These are phyloP conservation scores for Gossypium gossypioides DNA, from an alignment of 441 rosid genomes.

Conservation along the genomic window DNA sequence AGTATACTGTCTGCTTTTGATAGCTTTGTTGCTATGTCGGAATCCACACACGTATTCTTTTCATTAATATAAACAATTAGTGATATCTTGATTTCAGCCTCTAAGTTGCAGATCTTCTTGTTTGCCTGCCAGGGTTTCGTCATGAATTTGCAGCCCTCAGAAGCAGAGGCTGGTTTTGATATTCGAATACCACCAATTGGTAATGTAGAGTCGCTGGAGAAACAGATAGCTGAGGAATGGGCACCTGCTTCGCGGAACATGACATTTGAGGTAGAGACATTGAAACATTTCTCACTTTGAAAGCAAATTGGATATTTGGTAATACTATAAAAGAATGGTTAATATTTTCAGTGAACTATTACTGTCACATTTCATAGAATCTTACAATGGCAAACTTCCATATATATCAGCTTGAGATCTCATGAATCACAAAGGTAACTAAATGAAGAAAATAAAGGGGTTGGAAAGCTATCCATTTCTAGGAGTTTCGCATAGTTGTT, in stretches of 20 bases:
- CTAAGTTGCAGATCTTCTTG: background rate
- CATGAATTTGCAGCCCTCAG: conserved; percentile 96
- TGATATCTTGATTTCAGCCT: background rate
- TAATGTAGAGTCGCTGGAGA: conserved; percentile 62
- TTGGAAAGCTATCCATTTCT: background rate
- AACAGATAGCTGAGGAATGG: conserved; percentile 86
- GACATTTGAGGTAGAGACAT: conserved; percentile 60
- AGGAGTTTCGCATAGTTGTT: background rate
- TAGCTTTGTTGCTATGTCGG: too few species aligned
- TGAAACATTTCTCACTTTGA: background rate
- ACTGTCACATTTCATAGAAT: background rate
- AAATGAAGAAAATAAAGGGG: background rate
- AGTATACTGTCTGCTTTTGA: background rate
- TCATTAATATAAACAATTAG: background rate
- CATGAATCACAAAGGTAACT: background rate
- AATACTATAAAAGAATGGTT: background rate
- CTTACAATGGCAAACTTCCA: background rate
- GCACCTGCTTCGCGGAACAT: conserved; percentile 82
- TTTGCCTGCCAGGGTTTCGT: conserved; percentile 59
- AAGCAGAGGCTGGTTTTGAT: conserved; percentile 94
- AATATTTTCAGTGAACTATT: background rate
- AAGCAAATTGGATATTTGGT: background rate
- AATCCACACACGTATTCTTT: background rate
- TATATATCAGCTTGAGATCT: background rate
- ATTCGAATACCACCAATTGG: conserved; percentile 69